Base-by-base conservation (phyloP, 2,329 filamentous ascomycete species). In the Ophiostoma himal-ulmi region DNA sequence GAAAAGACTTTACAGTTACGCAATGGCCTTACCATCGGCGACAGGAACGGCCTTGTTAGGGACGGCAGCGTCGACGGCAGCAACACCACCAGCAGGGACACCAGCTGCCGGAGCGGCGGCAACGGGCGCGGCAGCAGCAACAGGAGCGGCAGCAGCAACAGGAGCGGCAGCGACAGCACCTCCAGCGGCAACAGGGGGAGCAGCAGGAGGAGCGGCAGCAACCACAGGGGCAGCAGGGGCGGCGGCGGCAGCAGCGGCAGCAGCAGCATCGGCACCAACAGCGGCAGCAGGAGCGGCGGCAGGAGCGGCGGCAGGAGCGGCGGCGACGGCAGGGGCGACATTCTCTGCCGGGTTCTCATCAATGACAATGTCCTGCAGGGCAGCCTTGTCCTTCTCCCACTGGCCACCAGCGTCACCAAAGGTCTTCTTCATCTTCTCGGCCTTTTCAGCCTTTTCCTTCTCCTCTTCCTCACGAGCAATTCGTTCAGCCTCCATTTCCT, bases 401-500 rank as follows among this genome's bases (percentile, higher is more conserved):
- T 97, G 91, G 62, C 83, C 84, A 73, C 87, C 89, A 37, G 90
- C 83, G 73, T 94, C 90, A 68, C 90, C 87, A 77, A 96, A 97
- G 67, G 91, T 85, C 70, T 92, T 88, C 76, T 94, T 91, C 72
- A 95, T 88, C 80, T 92, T 92, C 77, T 92, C 89, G 75, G 89
- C 83, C 70, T 88, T 87, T 72, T 93, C 90, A 34, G 87, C 86
- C 77, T 90, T 89, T 72, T 90, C 88, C 75, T 87, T 86, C 77
- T 96, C 92, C 78, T 95, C 93, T 39, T 88, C 86, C 79, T 97
- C 94, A 67, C 89, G 90, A 36, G 88, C 88, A 73, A 91, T 85
- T 70, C 91, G 88, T 78, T 98, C 94, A 74, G 89, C 85, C 78
- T 98, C 94, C 94, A 98, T 97, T 81, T 97, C 93, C 86, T 65